Conservation (phyloP, 768 basidiomycete species). For the Pulveroboletus sp. region DNA sequence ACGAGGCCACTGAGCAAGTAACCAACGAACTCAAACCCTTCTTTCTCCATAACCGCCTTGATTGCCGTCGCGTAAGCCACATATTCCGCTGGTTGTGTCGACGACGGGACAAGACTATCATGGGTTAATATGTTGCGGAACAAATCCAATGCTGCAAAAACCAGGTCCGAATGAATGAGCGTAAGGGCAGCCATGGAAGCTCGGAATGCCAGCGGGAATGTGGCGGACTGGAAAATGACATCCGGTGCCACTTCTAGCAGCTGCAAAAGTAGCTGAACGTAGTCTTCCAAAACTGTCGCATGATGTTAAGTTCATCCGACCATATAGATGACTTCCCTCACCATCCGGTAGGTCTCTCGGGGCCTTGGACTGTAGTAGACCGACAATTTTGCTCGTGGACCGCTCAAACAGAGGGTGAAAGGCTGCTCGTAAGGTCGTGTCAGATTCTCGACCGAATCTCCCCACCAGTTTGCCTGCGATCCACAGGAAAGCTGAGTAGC, state of each 20-base stretch:
- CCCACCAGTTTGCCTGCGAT: slow-evolving; percentile 85
- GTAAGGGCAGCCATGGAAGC: slow-evolving; percentile 76
- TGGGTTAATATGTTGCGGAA: slow-evolving; percentile 75
- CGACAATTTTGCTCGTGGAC: slow-evolving; percentile 67
- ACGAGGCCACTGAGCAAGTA: slow-evolving; percentile 76
- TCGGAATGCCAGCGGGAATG: slow-evolving; percentile 76
- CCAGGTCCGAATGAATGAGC: slow-evolving; percentile 77
- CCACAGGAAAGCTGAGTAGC: slow-evolving; percentile 89
- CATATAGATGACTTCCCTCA: slow-evolving; percentile 38
- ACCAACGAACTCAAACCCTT: slow-evolving; percentile 69
- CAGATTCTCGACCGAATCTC: slow-evolving; percentile 68
- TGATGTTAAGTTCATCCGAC: slow-evolving; percentile 2
- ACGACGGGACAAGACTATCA: slow-evolving; percentile 56
- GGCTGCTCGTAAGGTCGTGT: slow-evolving; percentile 51
- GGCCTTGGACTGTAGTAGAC: slow-evolving; percentile 62
- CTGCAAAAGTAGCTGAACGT: slow-evolving; percentile 74
- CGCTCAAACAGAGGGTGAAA: slow-evolving; percentile 71
- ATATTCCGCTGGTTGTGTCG: slow-evolving; percentile 56
- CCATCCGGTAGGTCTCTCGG: slow-evolving; percentile 85
- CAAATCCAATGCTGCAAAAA: slow-evolving; percentile 80
- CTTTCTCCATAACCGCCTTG: slow-evolving; percentile 56
- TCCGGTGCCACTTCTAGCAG: slow-evolving; percentile 68
- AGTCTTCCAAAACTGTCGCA: slow-evolving; percentile 86
- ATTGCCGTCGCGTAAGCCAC: slow-evolving; percentile 63
- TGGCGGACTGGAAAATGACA: slow-evolving; percentile 73